These are phyloP conservation scores for Lepiota subincarnata DNA, from an alignment of 768 basidiomycete species.

Conservation along the genomic window DNA sequence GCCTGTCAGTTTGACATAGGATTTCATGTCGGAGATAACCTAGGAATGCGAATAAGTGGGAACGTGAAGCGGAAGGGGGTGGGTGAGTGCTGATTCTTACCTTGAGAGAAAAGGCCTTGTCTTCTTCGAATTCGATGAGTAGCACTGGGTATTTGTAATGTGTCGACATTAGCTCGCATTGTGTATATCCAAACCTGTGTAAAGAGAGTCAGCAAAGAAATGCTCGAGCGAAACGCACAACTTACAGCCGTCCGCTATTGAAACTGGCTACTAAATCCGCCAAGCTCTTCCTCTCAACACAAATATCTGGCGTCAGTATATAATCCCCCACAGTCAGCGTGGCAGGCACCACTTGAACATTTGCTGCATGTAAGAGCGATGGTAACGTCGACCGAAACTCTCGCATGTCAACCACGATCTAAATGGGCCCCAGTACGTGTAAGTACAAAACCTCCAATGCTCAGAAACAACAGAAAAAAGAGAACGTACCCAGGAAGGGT, in stretches of 20 bases:
- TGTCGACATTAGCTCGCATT: constrained; percentile 95
- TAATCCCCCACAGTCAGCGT: constrained; percentile 97
- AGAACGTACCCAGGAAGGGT: constrained; percentile 55
- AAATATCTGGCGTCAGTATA: constrained; percentile 91
- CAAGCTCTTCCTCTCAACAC: constrained; percentile 93
- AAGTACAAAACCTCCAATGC: not conserved
- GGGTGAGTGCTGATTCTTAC: constrained; percentile 33
- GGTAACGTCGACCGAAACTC: constrained; percentile 94
- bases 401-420: constrained; percentile 96
- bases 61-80: not conserved
- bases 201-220: not conserved
- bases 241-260: constrained; percentile 89
- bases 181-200: constrained; percentile 69
- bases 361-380: constrained; percentile 80
- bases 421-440: not conserved
- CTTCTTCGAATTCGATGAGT: constrained; percentile 96
- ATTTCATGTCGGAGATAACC: constrained; percentile 64
- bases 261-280: constrained; percentile 92
- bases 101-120: constrained; percentile 90
- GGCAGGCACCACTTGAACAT: constrained; percentile 78
- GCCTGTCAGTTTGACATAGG: constrained; percentile 54
- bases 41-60: constrained; percentile 20
- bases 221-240: constrained; percentile 11
- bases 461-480: not conserved
- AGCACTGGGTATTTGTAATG: constrained; percentile 94